Evolutionary conservation across 169 alveolate species (phyloP).

Genomic region (Hepatocystis sp.): DNA sequence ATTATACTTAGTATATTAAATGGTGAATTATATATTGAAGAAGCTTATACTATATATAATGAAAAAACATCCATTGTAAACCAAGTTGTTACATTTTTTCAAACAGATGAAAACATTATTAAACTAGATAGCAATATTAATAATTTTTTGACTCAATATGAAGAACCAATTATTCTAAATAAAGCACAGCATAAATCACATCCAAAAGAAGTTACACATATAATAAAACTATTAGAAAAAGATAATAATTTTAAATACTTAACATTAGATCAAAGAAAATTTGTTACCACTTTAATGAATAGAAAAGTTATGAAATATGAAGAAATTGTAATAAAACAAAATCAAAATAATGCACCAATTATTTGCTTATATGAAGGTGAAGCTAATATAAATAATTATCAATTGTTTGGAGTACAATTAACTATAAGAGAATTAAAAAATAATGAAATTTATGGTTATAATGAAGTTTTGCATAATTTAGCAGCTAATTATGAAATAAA

Average conservation of each 20-base stretch:
- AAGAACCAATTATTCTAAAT: constrained; percentile 63
- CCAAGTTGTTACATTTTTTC: constrained; percentile 68
- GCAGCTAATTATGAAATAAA: constrained; percentile 66
- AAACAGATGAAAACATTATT: constrained; percentile 43
- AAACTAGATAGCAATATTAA: constrained; percentile 39
- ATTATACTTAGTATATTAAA: constrained; percentile 42
- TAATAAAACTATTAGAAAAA: constrained; percentile 31
- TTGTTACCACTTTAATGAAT: constrained; percentile 70
- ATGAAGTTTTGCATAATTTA: constrained; percentile 27
- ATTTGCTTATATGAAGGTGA: constrained; percentile 42
- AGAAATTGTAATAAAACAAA: constrained; percentile 27
- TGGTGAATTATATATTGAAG: constrained; percentile 65
- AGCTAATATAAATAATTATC: constrained; percentile 59
- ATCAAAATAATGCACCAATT: constrained; percentile 34
- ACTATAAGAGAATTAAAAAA: constrained; percentile 27
- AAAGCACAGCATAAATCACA: constrained; percentile 55
- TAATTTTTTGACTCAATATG: constrained; percentile 29
- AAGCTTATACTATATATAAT: constrained; percentile 37
- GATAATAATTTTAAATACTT: constrained; percentile 40
- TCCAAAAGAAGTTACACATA: constrained; percentile 34
- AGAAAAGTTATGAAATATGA: constrained; percentile 18
- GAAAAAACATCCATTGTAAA: constrained; percentile 49
- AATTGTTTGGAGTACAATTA: constrained; percentile 65
- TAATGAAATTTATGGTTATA: constrained; percentile 56
- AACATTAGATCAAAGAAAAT: constrained; percentile 72